Base-by-base conservation (phyloP, 352 stramenopile genomes). In the Halophytophthora batemanensis region DNA sequence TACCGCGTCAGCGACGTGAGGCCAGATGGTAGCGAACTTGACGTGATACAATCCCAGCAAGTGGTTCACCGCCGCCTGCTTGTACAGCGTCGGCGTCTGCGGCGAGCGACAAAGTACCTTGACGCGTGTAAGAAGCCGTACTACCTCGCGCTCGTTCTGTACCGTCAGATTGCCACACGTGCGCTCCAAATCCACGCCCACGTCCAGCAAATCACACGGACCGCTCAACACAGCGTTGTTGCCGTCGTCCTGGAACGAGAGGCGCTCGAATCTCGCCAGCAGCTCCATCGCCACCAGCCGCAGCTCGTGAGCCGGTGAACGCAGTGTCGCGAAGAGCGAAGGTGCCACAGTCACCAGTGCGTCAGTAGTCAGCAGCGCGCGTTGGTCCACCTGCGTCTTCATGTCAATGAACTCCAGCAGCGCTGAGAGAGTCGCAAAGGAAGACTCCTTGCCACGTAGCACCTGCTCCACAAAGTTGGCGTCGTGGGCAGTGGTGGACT, bases 21-120 rank as follows among this genome's bases (percentile, higher is more conserved):
- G 50, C 86, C 86, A 96, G 55, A 96, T 78, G 4, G 80, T 90
- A 7, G 86, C 77, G 47, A 94, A 93, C 56, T 96, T 96, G 50
- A 96, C 82, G 51, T 96, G 84, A 61, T 89, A 93, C 17, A 94
- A 56, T 45, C 86, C 86, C 31, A 93, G 68, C 22, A 94, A 58
- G 17, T 91, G 82, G 39, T 86, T 78, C 23, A 87, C 61, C 2
- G 84, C 81, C 21, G 91, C 50, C 23, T 78, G 68, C 66, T 94
- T 93, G 74, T 93, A 91, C 10, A 93, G 25, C 0, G 56, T 42
- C n/a, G 86, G 86, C 0, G 79, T 90, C 55, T 95, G 79, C 22
- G 69, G 48, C 2, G 82, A 90, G 6, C 81, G 71, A 35, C 64
- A 77, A 2, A 93, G 50, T 22, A 93, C 79, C 58, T 94, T 91